A percentile compares a stretch with the other conserved stretches of the same genome.
Conservation (phyloP, 306 rosid genomes). For the Cucumis cinereus region DNA sequence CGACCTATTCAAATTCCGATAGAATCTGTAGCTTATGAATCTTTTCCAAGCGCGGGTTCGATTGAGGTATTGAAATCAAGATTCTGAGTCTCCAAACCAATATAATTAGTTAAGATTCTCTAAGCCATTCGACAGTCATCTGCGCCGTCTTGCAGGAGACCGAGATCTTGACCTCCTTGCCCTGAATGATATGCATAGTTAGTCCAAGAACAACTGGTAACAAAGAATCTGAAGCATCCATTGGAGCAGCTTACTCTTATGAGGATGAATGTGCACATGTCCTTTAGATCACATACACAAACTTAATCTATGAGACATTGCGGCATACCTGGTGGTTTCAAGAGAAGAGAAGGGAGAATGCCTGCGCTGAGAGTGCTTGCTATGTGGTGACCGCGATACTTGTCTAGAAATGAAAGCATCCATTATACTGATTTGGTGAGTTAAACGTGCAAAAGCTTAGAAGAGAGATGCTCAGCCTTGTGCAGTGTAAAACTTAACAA, state of each 20-base stretch:
- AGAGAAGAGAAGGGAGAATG: conserved; percentile 98
- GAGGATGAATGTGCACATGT: conserved; percentile 41
- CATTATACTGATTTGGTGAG: conserved; percentile 88
- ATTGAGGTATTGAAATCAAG: neutral
- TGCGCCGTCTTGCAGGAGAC: conserved; percentile 65
- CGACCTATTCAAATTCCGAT: neutral
- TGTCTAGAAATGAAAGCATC: conserved; percentile 93
- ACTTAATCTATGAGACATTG: conserved; percentile 32
- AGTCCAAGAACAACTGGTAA: conserved; percentile 9
- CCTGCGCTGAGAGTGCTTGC: conserved; percentile 99
- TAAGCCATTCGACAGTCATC: conserved; percentile 27
- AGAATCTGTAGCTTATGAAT: neutral
- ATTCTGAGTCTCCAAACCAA: neutral
- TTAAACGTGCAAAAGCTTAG: conserved; percentile 32
- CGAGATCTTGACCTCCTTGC: conserved; percentile 79
- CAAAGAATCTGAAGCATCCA: conserved; percentile 41
- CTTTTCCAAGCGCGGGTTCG: neutral
- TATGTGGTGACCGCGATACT: conserved; percentile 99
- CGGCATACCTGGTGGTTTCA: conserved; percentile 76
- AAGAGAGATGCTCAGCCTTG: conserved; percentile 46
- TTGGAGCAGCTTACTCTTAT: conserved; percentile 56
- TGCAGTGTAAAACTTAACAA: conserved; percentile 35
- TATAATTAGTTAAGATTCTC: neutral
- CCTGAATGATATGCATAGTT: conserved; percentile 38
- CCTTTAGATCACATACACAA: conserved; percentile 45